phyloP scores from a whole-genome alignment of 1,139 yeast species.

The Geotrichum aggregatum region DNA sequence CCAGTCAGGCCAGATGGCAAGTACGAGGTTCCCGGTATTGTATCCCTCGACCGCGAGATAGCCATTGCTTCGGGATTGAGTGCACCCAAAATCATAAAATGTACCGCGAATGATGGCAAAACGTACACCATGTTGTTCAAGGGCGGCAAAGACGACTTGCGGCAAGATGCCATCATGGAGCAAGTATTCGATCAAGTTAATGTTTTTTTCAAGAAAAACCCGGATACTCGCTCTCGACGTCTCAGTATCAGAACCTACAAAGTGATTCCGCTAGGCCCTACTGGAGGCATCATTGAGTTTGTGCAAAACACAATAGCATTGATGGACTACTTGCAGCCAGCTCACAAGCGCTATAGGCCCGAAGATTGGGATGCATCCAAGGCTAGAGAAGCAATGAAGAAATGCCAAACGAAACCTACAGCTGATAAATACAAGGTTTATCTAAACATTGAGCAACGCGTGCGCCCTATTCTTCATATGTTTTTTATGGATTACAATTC shows the following conservation, averaged over 20 bases:
- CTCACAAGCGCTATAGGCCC: constrained; percentile 47
- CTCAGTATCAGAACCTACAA: constrained; percentile 76
- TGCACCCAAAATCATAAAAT: constrained; percentile 69
- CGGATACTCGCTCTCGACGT: constrained; percentile 52
- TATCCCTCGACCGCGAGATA: constrained; percentile 45
- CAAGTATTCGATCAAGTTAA: constrained; percentile 91
- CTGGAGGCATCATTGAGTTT: constrained; percentile 85
- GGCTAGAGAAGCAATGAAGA: constrained; percentile 66
- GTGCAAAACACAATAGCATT: constrained; percentile 74
- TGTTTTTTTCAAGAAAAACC: constrained; percentile 54
- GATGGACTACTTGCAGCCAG: constrained; percentile 59
- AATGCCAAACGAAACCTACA: constrained; percentile 45
- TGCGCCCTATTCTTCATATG: constrained; percentile 63
- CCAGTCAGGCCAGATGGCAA: constrained; percentile 44
- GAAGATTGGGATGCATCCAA: constrained; percentile 49
- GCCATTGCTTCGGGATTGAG: constrained; percentile 76
- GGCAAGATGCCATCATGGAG: constrained; percentile 97
- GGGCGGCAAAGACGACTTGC: constrained; percentile 82
- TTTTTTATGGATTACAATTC: constrained; percentile 70
- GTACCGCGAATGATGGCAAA: constrained; percentile 55
- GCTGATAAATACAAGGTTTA: constrained; percentile 51
- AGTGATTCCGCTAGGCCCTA: constrained; percentile 85
- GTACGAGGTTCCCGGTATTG: constrained; percentile 52
- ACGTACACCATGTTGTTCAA: constrained; percentile 61
- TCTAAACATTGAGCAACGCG: constrained; percentile 46